phyloP scores from a whole-genome alignment of 257 asterid genomes.

The Solanum sitiens region DNA sequence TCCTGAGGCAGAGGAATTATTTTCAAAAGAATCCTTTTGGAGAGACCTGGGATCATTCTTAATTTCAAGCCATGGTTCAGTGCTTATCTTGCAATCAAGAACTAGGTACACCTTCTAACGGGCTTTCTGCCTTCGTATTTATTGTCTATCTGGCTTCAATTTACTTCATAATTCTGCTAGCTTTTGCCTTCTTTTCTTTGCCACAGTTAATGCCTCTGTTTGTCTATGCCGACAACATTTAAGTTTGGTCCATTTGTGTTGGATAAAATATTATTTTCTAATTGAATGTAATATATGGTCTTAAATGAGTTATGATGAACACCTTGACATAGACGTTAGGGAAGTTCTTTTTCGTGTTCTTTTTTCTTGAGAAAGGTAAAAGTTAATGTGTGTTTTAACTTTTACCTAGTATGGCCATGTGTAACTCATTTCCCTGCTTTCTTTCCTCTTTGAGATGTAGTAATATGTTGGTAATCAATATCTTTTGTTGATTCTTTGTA shows the following conservation, averaged over 20 bases:
- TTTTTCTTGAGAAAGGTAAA: neutral
- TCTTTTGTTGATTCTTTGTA: neutral
- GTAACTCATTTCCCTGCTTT: neutral
- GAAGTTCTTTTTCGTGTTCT: neutral
- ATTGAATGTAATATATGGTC: neutral
- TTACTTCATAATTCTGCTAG: neutral
- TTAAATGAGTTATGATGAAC: neutral
- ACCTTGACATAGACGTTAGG: neutral
- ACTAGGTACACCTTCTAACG: conserved; percentile 40
- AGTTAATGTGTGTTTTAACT: neutral
- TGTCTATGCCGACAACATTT: neutral
- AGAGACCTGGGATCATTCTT: conserved; percentile 46
- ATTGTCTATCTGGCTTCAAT: neutral
- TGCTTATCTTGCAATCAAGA: conserved; percentile 34
- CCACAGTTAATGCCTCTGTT: neutral
- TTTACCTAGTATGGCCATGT: neutral
- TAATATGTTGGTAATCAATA: neutral
- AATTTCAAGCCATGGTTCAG: conserved; percentile 32
- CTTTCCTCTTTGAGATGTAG: neutral
- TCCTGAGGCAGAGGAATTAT: conserved; percentile 15
- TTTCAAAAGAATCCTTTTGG: conserved; percentile 61
- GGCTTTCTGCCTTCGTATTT: neutral
- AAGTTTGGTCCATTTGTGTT: neutral
- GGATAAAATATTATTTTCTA: neutral
- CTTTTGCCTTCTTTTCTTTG: neutral